These are phyloP conservation scores for Ampelocalamus luodianensis DNA, from an alignment of 176 grass and related monocot genomes.

Conservation along the genomic window DNA sequence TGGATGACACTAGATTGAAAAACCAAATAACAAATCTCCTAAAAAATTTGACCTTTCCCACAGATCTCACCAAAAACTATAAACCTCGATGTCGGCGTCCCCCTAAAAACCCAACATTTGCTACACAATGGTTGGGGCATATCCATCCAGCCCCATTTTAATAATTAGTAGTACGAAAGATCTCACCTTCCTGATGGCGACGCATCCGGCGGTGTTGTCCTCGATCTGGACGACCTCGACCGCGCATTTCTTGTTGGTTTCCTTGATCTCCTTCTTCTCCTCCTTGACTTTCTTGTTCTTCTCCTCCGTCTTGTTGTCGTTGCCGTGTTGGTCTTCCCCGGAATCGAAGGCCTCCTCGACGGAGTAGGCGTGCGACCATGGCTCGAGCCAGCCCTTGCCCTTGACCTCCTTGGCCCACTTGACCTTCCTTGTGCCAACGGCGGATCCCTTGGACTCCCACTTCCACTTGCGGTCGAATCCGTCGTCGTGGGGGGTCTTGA, in stretches of 20 bases:
- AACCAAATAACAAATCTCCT: not conserved
- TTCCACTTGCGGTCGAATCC: conserved; percentile 87
- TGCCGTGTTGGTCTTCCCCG: not conserved
- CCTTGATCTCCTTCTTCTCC: not conserved
- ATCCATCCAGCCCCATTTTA: not conserved
- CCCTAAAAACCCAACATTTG: not conserved
- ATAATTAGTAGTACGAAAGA: not conserved
- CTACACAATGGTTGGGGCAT: not conserved
- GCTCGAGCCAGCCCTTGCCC: conserved; percentile 65
- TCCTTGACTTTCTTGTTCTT: too few relatives aligned
- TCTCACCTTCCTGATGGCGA: conserved; percentile 67
- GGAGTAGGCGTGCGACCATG: conserved; percentile 61
- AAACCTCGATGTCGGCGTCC: not conserved
- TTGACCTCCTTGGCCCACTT: conserved; percentile 72
- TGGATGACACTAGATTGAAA: not conserved
- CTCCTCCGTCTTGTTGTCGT: not conserved
- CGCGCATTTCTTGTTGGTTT: conserved; percentile 26
- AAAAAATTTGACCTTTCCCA: not conserved
- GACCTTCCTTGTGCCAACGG: conserved; percentile 42
- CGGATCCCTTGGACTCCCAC: conserved; percentile 62
- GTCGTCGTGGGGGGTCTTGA: conserved; percentile 58
- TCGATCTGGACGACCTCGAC: conserved; percentile 45
- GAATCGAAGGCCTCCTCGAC: conserved; percentile 52
- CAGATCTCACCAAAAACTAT: not conserved
- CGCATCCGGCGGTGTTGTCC: conserved; percentile 42